phyloP scores from a whole-genome alignment of 306 rosid species.

The Sechiopsis laciniata region DNA sequence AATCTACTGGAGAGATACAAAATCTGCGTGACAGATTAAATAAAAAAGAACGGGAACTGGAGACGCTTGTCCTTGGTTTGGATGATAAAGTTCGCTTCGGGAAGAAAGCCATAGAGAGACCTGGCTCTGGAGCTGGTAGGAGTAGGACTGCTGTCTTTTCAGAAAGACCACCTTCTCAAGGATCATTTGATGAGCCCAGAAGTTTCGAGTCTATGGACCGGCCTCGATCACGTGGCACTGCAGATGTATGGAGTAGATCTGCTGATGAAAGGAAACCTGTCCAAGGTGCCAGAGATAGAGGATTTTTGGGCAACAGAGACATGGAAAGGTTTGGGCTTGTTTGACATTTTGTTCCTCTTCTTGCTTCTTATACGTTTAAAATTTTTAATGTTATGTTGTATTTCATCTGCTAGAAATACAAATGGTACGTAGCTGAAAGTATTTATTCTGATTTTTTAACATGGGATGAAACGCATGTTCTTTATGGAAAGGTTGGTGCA shows the following conservation, averaged over 20 bases:
- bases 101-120: slow-evolving; percentile 80
- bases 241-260: slow-evolving; percentile 61
- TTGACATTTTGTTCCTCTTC: slow-evolving; percentile 3
- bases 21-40: slow-evolving; percentile 22
- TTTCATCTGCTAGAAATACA: not conserved
- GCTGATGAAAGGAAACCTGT: slow-evolving; percentile 67
- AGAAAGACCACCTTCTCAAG: slow-evolving; percentile 68
- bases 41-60: slow-evolving; percentile 64
- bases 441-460: not conserved
- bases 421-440: not conserved
- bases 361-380: not conserved
- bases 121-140: slow-evolving; percentile 76
- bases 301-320: slow-evolving; percentile 66
- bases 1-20: slow-evolving; percentile 40
- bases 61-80: slow-evolving; percentile 55
- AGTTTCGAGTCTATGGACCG: slow-evolving; percentile 56
- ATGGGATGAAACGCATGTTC: not conserved
- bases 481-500: no score
- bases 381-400: not conserved
- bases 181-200: slow-evolving; percentile 72
- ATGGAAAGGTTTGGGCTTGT: slow-evolving; percentile 51
- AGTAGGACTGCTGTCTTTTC: slow-evolving; percentile 37
- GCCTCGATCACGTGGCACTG: slow-evolving; percentile 73
- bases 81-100: slow-evolving; percentile 92
- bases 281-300: slow-evolving; percentile 65